A percentile compares a stretch with the other conserved stretches of the same genome.
Evolutionary conservation across 2,329 filamentous ascomycete genomes (phyloP).

Genomic region (Cercospora sojina): DNA sequence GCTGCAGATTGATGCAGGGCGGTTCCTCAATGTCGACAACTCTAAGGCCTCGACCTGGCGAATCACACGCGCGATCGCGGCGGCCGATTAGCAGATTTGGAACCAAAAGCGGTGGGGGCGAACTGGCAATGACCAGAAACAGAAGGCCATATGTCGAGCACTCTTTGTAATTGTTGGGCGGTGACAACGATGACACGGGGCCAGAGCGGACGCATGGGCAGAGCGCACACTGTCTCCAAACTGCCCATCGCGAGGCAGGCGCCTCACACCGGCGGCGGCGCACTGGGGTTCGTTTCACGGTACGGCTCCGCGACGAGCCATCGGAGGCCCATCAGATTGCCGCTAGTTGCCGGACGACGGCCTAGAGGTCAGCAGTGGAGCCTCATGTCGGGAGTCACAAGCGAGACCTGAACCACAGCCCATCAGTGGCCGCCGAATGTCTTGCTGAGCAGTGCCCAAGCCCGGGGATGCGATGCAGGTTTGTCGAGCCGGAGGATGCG

Average conservation of each 20-base stretch:
- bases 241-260: not conserved
- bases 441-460: not conserved
- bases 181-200: not conserved
- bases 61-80: conserved; percentile 2
- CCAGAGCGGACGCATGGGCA: not conserved
- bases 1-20: conserved; percentile 10
- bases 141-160: not conserved
- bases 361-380: not conserved
- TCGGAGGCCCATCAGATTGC: not conserved
- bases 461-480: not conserved
- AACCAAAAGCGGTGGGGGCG: not conserved
- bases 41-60: not conserved
- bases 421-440: not conserved
- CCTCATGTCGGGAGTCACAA: conserved; percentile 1
- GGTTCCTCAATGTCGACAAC: not conserved
- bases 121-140: not conserved
- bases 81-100: conserved; percentile 5
- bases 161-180: not conserved
- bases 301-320: conserved; percentile 2
- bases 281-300: not conserved
- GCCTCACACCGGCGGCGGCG: not conserved
- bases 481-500: not conserved
- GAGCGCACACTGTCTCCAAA: not conserved
- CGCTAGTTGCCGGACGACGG: conserved; percentile 3
- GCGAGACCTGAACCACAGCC: conserved; percentile 1